Percentiles rank a stretch among this genome's conserved stretches.
Conservation (phyloP, 2,329 filamentous ascomycete species). For the Colletotrichum neosansevieriae region DNA sequence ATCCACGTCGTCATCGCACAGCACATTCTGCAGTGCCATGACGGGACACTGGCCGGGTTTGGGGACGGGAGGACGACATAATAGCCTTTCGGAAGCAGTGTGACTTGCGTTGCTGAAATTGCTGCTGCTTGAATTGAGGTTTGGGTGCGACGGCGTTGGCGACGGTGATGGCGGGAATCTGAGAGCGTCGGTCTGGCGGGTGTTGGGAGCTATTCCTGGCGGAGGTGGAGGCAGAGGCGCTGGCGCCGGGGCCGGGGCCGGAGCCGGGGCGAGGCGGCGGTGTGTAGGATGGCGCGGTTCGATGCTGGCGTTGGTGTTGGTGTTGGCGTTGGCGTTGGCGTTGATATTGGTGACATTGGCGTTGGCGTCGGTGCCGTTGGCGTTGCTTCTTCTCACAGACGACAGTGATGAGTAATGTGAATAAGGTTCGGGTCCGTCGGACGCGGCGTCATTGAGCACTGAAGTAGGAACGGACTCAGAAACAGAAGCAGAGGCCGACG, state of each 20-base stretch:
- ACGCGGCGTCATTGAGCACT: conserved; percentile 11
- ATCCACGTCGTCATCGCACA: conserved; percentile 26
- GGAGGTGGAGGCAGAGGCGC: conserved; percentile 4
- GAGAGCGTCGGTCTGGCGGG: conserved; percentile 27
- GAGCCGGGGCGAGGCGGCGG: conserved; percentile 21
- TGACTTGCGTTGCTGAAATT: conserved; percentile 24
- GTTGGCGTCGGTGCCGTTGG: conserved; percentile 5
- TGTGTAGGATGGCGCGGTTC: conserved; percentile 25
- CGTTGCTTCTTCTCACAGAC: not conserved
- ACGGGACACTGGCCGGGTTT: conserved; percentile 34
- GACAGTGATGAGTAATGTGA: conserved; percentile 16
- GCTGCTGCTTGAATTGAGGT: conserved; percentile 6
- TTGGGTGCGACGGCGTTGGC: conserved; percentile 34
- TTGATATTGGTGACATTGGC: not conserved
- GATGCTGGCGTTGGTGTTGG: not conserved
- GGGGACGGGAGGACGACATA: conserved; percentile 21
- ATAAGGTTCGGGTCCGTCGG: conserved; percentile 29
- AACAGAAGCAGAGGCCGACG: not conserved
- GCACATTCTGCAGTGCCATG: conserved; percentile 38
- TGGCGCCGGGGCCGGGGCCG: conserved; percentile 3
- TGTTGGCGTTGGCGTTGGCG: conserved; percentile 3
- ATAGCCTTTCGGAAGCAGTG: not conserved
- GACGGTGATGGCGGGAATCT: conserved; percentile 35
- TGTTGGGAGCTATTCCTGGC: conserved; percentile 7
- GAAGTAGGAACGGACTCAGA: not conserved